phyloP scores from a whole-genome alignment of 192 early-diverging fungal species.

The Piromyces sp. region DNA sequence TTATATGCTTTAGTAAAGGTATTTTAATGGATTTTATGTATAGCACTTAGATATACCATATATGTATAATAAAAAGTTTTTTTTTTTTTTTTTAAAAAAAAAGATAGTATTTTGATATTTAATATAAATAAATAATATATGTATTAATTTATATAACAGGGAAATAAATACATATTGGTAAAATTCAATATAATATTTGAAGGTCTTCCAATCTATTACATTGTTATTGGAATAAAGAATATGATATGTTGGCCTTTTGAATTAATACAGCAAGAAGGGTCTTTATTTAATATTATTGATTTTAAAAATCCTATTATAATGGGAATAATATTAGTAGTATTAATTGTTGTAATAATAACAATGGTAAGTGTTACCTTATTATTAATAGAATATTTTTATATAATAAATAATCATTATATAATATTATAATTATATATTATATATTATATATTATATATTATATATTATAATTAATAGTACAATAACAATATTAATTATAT shows the following conservation, averaged over 20 bases:
- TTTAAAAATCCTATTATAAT: background rate
- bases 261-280: background rate
- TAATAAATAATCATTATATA: no score
- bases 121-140: background rate
- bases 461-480: no score
- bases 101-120: background rate
- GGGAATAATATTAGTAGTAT: background rate
- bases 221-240: background rate
- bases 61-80: background rate
- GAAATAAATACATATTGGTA: background rate
- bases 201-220: background rate
- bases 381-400: no score
- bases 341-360: background rate
- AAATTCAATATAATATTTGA: background rate
- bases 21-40: no score
- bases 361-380: background rate
- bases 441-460: no score
- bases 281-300: background rate
- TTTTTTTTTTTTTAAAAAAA: background rate
- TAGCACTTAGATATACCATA: no score
- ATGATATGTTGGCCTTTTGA: background rate
- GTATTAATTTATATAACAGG: background rate
- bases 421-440: no score
- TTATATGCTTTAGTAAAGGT: background rate
- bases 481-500: no score